A percentile compares a stretch with the other conserved stretches of the same genome.
These are phyloP conservation scores for Ascoidea asiatica DNA, from an alignment of 805 yeast species.

Conservation along the genomic window DNA sequence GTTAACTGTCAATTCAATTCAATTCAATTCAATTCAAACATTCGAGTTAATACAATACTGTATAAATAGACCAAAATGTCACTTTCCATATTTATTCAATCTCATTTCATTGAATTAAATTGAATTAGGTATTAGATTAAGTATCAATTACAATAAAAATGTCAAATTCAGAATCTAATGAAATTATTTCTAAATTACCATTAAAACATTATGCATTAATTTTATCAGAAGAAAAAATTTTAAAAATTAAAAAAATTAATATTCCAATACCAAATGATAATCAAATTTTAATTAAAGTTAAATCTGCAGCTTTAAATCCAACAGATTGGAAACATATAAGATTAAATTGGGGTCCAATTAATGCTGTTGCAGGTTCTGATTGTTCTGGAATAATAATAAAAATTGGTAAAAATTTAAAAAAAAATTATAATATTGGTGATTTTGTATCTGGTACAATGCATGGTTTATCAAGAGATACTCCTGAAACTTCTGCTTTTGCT, in stretches of 20 bases:
- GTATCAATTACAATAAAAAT: too few species aligned
- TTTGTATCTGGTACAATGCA: slow-evolving; percentile 36
- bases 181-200: too few species aligned
- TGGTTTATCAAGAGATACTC: slow-evolving; percentile 31
- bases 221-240: slow-evolving; percentile 12
- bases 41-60: too few species aligned
- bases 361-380: slow-evolving; percentile 36
- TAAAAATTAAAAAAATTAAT: slow-evolving; percentile 11
- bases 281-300: slow-evolving; percentile 30
- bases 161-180: too few species aligned
- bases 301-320: slow-evolving; percentile 43
- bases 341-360: slow-evolving; percentile 40
- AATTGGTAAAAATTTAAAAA: slow-evolving; percentile 26
- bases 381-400: slow-evolving; percentile 19
- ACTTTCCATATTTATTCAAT: too few species aligned
- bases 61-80: too few species aligned
- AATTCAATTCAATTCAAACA: too few species aligned
- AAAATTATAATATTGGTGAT: slow-evolving; percentile 34
- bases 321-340: slow-evolving; percentile 35
- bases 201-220: too few species aligned
- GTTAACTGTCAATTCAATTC: too few species aligned
- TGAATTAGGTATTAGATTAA: too few species aligned
- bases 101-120: too few species aligned
- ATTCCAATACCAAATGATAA: slow-evolving; percentile 16
- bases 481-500: slow-evolving; percentile 44